phyloP scores from a whole-genome alignment of 441 rosid species.

The Eugenia klotzschiana region DNA sequence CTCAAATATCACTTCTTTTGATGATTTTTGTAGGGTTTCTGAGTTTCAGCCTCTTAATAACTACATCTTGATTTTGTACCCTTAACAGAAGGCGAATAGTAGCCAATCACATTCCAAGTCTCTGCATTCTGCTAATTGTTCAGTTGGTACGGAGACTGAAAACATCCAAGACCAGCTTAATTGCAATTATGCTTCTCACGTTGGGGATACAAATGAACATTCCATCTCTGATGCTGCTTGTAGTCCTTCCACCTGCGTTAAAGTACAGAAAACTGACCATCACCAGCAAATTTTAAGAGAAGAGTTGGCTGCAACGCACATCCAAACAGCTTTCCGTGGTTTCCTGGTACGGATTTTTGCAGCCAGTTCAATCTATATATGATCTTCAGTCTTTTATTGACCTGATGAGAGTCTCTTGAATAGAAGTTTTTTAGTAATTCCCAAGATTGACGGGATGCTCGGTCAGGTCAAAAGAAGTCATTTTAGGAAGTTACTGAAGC shows the following conservation, averaged over 20 bases:
- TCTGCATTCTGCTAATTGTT: constrained; percentile 43
- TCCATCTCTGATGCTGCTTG: constrained; percentile 23
- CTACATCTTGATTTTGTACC: background rate
- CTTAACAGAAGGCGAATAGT: background rate
- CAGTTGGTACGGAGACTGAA: constrained; percentile 38
- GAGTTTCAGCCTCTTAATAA: background rate
- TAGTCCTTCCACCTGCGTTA: constrained; percentile 36
- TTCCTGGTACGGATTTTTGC: background rate
- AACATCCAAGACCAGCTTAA: constrained; percentile 41
- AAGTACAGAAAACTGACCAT: constrained; percentile 24
- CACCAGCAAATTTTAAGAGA: constrained; percentile 21
- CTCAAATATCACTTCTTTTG: background rate
- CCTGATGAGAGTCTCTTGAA: background rate
- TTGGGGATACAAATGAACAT: constrained; percentile 18
- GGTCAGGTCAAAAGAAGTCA: background rate
- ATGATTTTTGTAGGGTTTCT: background rate
- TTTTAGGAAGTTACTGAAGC: background rate
- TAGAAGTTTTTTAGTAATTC: background rate
- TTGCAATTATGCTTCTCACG: constrained; percentile 11
- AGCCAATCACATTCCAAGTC: constrained; percentile 15
- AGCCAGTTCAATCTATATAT: background rate
- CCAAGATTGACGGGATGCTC: background rate
- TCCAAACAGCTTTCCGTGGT: background rate
- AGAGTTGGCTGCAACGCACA: background rate
- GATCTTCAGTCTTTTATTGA: background rate